Evolutionary conservation across 371 early-diverging fungal genomes (phyloP), one percentile per base, ranked within the genome.

Genomic region (Mucor mucedo): DNA sequence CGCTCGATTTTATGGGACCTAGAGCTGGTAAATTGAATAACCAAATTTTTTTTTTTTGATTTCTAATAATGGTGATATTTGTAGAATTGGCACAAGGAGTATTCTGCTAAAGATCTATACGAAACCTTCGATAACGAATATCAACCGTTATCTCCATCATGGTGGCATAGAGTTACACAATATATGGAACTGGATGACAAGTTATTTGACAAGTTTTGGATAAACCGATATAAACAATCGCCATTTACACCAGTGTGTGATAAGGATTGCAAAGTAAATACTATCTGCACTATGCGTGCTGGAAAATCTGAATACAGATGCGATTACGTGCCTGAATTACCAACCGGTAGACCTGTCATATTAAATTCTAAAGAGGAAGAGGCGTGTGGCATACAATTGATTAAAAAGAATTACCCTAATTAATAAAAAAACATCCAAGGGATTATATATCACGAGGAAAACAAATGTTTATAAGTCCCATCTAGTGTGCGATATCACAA

Each of bases 1-100:
- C 69, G 82, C 55, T 78, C 80, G 0, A 58, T 66, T 27, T 54
- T 57, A 6, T 83, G 84, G 85, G 61, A 65, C 10, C 58, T 68
- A 21, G 66, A 61, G 47, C 77, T 75, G 7, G 81, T 80, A 74
- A 77, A 70, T 69, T 8, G 3, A 2, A 28, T 2, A 45, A 21
- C n/a, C n/a, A n/a, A n/a, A n/a, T n/a, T n/a, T n/a, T n/a, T 8
- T 5, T 7, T 35, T 35, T 5, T 35, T 35, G 35, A 35, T 35
- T 35, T 35, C n/a, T n/a, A 14, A 65, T 32, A 10, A 11, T 48
- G 7, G 47, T 50, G 5, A 4, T 21, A 55, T 27, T 32, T 52
- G 0, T 76, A 84, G 72, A 79, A 83, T 65, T 87, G 87, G 87
- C 81, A 84, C 62, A 49, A 78, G n/a, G 85, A 84, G 64, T 87